These are phyloP conservation scores for Metarhizium anisopliae DNA, from an alignment of 2,329 filamentous ascomycete species.

Conservation along the genomic window DNA sequence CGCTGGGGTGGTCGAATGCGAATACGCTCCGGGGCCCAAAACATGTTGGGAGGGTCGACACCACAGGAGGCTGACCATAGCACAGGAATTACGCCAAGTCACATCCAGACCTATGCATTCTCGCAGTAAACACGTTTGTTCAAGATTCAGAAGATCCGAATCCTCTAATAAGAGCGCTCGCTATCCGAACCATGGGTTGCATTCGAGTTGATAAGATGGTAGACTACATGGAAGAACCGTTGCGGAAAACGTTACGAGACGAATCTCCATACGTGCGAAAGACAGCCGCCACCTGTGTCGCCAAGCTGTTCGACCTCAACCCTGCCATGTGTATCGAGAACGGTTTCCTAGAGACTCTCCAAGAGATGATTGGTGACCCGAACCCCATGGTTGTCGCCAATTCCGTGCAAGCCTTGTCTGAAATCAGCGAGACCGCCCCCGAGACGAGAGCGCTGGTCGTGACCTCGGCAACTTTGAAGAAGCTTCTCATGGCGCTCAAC, in stretches of 20 bases:
- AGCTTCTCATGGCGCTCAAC: conserved; percentile 90
- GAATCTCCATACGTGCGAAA: conserved; percentile 98
- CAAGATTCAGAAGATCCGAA: conserved; percentile 99
- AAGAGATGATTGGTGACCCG: conserved; percentile 93
- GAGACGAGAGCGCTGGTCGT: conserved; percentile 83
- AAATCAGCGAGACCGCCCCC: conserved; percentile 83
- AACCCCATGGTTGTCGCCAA: conserved; percentile 99
- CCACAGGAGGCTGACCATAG: conserved; percentile 1
- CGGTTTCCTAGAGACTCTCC: conserved; percentile 84
- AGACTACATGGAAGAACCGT: conserved; percentile 97
- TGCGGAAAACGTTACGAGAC: conserved; percentile 91
- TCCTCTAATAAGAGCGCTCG: conserved; percentile 85
- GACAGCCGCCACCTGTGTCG: conserved; percentile 94
- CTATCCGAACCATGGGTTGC: conserved; percentile 97
- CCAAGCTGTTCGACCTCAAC: conserved; percentile 94
- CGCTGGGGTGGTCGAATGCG: neutral
- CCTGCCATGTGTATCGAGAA: conserved; percentile 91
- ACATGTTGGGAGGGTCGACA: neutral
- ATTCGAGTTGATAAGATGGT: conserved; percentile 99
- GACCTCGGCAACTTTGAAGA: conserved; percentile 77
- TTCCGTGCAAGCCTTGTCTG: conserved; percentile 84
- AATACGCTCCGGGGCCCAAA: neutral
- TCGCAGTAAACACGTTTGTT: conserved; percentile 97
- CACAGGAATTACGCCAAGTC: conserved; percentile 97
- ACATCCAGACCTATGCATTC: conserved; percentile 94